Evolutionary conservation across 2,329 filamentous ascomycete species (phyloP), one percentile per base, ranked within the genome.

Genomic region (Tothia fuscella): DNA sequence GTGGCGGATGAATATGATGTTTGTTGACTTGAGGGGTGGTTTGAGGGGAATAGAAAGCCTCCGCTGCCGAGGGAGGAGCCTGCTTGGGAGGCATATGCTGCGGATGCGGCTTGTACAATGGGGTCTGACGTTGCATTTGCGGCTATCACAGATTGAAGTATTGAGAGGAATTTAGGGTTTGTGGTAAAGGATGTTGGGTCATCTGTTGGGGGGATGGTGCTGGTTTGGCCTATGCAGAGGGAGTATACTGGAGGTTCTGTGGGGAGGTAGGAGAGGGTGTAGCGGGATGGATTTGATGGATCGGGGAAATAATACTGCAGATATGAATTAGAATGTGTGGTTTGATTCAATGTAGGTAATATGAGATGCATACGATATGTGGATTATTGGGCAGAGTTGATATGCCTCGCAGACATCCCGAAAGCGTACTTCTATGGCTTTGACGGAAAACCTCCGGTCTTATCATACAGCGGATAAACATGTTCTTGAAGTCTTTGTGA

Each of bases 181-280:
- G 74, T 67, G 22, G 56, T 64, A 47, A 79, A 67, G 21, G 67
- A 70, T 38, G 69, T 62, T 3, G 74, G 67, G 17, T 34, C 20
- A 7, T 10, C 10, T 1, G 70, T 74, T 3, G 72, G 72, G 2
- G 75, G 76, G 22, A 76, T 58, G 30, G 66, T 58, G 19, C 65
- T 63, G 6, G 71, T 67, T 14, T 67, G 64, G 46, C 74, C 76
- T 42, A 78, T 66, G 16, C 72, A 66, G 36, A 78, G 63, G 13
- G 67, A 59, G 5, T 62, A 55, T 16, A 63, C 72, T 6, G 72
- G 67, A 2, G 76, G 74, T 5, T 63, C 56, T 4, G 68, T 70
- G 3, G 73, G 63, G 9, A 79, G 63, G 39, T 76, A 64, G n/a
- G 74, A 70, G 17, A 79, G 64, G 44, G 75, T 55, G 42, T 69